These are phyloP conservation scores for Paspalum notatum DNA, from an alignment of 176 grass and related monocot species.

Conservation along the genomic window DNA sequence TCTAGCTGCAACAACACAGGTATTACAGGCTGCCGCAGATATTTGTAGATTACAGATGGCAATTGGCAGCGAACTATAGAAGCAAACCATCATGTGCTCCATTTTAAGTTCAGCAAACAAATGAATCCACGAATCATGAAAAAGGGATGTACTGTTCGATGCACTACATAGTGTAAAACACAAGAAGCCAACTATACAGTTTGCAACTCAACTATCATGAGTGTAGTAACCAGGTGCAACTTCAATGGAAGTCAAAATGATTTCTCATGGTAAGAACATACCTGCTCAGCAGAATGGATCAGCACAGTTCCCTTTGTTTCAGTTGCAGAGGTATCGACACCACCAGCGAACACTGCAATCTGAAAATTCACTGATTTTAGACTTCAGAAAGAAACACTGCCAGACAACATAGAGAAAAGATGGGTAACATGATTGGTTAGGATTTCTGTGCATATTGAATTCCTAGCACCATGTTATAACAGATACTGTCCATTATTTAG, in stretches of 20 bases:
- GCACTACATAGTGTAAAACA: background rate
- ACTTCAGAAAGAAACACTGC: slow-evolving; percentile 2
- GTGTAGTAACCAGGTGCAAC: too few species aligned
- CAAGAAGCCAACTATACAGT: background rate
- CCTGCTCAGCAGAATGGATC: slow-evolving; percentile 91
- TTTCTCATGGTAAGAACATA: slow-evolving; percentile 36
- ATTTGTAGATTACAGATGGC: slow-evolving; percentile 1
- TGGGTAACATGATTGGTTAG: background rate
- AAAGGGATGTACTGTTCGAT: background rate
- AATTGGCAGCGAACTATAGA: slow-evolving; percentile 13
- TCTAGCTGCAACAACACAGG: slow-evolving; percentile 65
- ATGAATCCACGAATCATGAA: background rate
- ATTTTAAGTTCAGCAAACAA: background rate
- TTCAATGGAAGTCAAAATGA: too few species aligned
- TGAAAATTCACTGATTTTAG: slow-evolving; percentile 31
- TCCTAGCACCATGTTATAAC: background rate
- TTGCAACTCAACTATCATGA: background rate
- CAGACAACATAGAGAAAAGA: background rate
- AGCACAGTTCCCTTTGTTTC: slow-evolving; percentile 98
- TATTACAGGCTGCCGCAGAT: slow-evolving; percentile 10
- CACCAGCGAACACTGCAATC: slow-evolving; percentile 91
- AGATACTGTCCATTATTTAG: background rate
- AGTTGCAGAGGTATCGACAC: slow-evolving; percentile 97
- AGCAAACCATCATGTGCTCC: background rate
- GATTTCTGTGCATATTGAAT: background rate